Evolutionary conservation across 2,329 filamentous ascomycete species (phyloP), one percentile per base, ranked within the genome.

Genomic region (Phyllosticta citrichinensis): DNA sequence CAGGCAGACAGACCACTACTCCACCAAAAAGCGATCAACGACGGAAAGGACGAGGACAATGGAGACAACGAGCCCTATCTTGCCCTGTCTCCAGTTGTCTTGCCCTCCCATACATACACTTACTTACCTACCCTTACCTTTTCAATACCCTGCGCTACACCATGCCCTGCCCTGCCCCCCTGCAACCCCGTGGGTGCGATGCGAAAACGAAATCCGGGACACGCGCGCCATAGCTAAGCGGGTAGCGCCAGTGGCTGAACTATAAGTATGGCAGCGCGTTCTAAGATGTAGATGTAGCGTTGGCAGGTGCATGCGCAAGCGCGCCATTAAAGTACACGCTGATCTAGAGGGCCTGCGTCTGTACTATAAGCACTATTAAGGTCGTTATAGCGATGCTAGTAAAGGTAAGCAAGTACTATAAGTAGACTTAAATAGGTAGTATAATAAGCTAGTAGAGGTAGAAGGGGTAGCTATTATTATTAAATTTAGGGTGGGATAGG

Each of bases 191-290:
- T 22, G 22, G 22, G 22, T 22, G 22, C 22, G 22, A n/a, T n/a
- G n/a, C 89, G 68, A 92, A 92, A 19, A 89, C 85, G 65, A 91
- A 86, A 69, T 89, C 87, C 0, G 86, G 86, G 62, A 81, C 78
- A 25, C 58, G 50, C 50, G 76, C 77, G 1, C 87, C 87, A 67
- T 83, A 85, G 0, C 87, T 87, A 3, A 76, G 79, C 0, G 86
- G 83, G 66, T 88, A 88, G 25, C 88, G 79, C 81, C 86, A 87
- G 64, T 80, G 83, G 4, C 86, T 86, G 69, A 87, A 93, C 47
- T 87, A 83, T 20, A 81, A 84, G 68, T 87, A 79, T 55, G 91
- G 74, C 24, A 85, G 80, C 0, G 86, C 70, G 35, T 74, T 67
- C 52, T 68, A 65, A n/a, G 62, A 62, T 20, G 67, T 54, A 19